These are phyloP conservation scores for Chimonanthus praecox DNA, from an alignment of 164 flowering plant genomes.

Conservation along the genomic window DNA sequence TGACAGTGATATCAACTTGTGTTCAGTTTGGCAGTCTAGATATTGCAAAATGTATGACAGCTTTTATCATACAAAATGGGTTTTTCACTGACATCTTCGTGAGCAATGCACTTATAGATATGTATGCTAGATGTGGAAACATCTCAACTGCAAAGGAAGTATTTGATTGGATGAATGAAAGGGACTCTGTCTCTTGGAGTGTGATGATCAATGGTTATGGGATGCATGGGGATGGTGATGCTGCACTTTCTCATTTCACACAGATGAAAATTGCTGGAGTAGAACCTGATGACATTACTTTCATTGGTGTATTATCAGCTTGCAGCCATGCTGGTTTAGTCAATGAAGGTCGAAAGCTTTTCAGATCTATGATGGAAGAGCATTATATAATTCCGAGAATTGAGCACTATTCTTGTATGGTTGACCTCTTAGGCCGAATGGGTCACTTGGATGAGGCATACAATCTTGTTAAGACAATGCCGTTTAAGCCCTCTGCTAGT, in stretches of 20 bases:
- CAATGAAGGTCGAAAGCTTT: slow-evolving; percentile 11
- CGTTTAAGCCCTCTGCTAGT: slow-evolving; percentile 6
- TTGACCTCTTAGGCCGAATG: slow-evolving; percentile 19
- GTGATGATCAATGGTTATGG: slow-evolving; percentile 13
- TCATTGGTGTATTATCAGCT: slow-evolving; percentile 15
- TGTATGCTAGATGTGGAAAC: slow-evolving; percentile 54
- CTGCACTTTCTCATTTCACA: slow-evolving; percentile 7
- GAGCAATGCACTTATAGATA: slow-evolving; percentile 47
- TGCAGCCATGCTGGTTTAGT: slow-evolving; percentile 16
- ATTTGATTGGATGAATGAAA: slow-evolving; percentile 32
- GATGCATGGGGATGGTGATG: slow-evolving; percentile 12
- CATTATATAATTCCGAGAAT: slow-evolving; percentile 10
- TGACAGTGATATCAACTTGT: slow-evolving; percentile 41
- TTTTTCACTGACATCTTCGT: slow-evolving; percentile 30
- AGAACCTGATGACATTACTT: slow-evolving; percentile 14
- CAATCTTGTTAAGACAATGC: slow-evolving; percentile 15
- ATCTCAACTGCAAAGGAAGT: slow-evolving; percentile 29
- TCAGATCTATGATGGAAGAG: slow-evolving; percentile 6
- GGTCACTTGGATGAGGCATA: slow-evolving; percentile 17
- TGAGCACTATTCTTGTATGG: slow-evolving; percentile 21
- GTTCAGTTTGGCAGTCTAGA: slow-evolving; percentile 25
- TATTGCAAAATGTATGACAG: slow-evolving; percentile 27
- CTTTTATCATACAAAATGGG: slow-evolving; percentile 32
- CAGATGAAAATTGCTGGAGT: slow-evolving; percentile 3
- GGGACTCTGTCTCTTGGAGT: slow-evolving; percentile 29